These are phyloP conservation scores for Stachybotrys elegans DNA, from an alignment of 2,329 filamentous ascomycete species.

Conservation along the genomic window DNA sequence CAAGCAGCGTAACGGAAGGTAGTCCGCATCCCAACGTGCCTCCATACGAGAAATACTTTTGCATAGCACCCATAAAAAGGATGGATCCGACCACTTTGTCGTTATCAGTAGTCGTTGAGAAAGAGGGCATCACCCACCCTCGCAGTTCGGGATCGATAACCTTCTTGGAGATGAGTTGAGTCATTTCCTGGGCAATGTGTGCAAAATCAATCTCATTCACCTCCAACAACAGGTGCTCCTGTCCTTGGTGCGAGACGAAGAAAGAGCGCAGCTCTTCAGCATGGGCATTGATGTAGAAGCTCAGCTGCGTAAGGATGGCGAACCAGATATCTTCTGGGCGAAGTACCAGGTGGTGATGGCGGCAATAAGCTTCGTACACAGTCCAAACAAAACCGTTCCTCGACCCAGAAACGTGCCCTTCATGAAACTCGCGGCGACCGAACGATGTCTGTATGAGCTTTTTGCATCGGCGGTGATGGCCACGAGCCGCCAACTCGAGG, in stretches of 20 bases:
- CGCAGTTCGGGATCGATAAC: conserved; percentile 34
- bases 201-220: conserved; percentile 9
- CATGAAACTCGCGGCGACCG: background rate
- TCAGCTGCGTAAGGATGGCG: conserved; percentile 42
- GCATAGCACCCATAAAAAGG: conserved; percentile 46
- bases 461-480: background rate
- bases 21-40: conserved; percentile 36
- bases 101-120: conserved; percentile 41
- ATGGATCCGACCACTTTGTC: conserved; percentile 39
- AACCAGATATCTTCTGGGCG: conserved; percentile 51
- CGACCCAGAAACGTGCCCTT: background rate
- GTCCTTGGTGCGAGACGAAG: conserved; percentile 37
- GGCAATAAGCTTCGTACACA: conserved; percentile 33
- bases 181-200: conserved; percentile 30
- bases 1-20: conserved; percentile 46
- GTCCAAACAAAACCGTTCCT: conserved; percentile 34
- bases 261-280: conserved; percentile 34
- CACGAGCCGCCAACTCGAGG: background rate
- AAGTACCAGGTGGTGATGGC: conserved; percentile 39
- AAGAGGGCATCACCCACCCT: conserved; percentile 45
- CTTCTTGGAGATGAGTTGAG: conserved; percentile 30
- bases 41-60: conserved; percentile 37
- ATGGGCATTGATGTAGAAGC: conserved; percentile 39
- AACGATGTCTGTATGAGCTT: background rate
- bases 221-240: conserved; percentile 11